A percentile compares a stretch with the other conserved stretches of the same genome.
Conservation (phyloP, 768 basidiomycete species). For the Suillus tomentosus region DNA sequence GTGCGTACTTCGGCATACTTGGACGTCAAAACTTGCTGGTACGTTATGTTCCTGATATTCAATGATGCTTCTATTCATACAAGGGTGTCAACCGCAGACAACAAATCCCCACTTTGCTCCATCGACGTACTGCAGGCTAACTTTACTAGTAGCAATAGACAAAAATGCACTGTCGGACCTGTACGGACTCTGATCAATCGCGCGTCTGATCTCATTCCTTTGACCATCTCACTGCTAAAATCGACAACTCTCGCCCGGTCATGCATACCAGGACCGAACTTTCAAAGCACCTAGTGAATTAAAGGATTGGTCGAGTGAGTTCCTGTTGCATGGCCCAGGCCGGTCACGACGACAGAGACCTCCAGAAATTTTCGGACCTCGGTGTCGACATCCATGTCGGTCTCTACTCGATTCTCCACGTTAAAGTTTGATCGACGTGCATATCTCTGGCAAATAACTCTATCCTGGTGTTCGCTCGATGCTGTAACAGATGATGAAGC, state of each 20-base stretch:
- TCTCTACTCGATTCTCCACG: not conserved
- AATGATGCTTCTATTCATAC: not conserved
- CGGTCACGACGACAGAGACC: not conserved
- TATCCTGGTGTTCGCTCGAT: too few species aligned
- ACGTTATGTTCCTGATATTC: not conserved
- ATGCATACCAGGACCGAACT: not conserved
- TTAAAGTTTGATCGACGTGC: too few species aligned
- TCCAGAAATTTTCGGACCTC: not conserved
- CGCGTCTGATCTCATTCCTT: not conserved
- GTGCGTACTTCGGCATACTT: constrained; percentile 7
- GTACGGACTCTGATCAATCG: not conserved
- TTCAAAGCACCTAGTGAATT: not conserved
- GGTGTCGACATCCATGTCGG: not conserved
- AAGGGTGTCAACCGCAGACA: not conserved
- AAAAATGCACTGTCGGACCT: not conserved
- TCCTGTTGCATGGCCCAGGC: not conserved
- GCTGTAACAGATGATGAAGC: too few species aligned
- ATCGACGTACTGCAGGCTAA: not conserved
- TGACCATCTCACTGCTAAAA: not conserved
- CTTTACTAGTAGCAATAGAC: not conserved
- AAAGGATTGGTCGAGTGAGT: not conserved
- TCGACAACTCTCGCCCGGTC: not conserved
- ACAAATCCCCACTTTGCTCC: not conserved
- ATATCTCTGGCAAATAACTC: not conserved
- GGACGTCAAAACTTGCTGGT: too few species aligned